Base-by-base conservation (phyloP, 73 alveolate species). In the Tetrahymena thermophila region DNA sequence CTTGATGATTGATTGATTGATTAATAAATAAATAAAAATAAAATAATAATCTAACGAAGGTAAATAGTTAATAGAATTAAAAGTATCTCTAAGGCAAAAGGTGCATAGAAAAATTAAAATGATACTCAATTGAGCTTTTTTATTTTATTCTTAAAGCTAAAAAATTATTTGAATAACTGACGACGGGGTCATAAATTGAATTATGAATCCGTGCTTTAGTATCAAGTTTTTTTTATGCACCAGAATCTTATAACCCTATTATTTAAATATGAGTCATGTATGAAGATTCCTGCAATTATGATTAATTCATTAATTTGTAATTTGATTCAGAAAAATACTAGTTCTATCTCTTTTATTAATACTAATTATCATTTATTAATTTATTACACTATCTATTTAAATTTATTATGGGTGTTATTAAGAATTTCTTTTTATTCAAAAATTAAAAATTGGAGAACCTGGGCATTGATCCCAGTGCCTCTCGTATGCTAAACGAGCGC, bases 381-480 rank as follows among this genome's bases (percentile, higher is more conserved):
- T 71, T 28, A 71, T 71, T 71, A 19, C 2, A n/a, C 1, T 71
- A 28, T 28, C 89, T 31, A 25, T 28, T 23, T n/a, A n/a, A 28
- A 71, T 71, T 71, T 71, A 71, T 71, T 71, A 71, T 71, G 89
- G 89, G 89, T 71, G 89, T 31, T 7, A 71, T 71, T 71, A 28
- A 71, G 42, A 23, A 28, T 23, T 28, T 4, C 5, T 28, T 57
- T 57, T 71, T 71, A 19, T 71, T 28, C 23, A 71, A 71, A 28
- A 71, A 71, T 2, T 28, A 71, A 10, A 71, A 71, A 2, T 71
- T 71, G 89, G 89, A 71, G 89, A 71, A 71, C 89, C 89, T 71
- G 89, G 89, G 89, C 89, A 71, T 71, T 71, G 89, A 71, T 71
- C 89, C 89, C 89, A 71, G 89, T 71, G 89, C 89, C 89, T 71